phyloP scores from a whole-genome alignment of 352 stramenopile genomes.

The Nothophytophthora sp. region DNA sequence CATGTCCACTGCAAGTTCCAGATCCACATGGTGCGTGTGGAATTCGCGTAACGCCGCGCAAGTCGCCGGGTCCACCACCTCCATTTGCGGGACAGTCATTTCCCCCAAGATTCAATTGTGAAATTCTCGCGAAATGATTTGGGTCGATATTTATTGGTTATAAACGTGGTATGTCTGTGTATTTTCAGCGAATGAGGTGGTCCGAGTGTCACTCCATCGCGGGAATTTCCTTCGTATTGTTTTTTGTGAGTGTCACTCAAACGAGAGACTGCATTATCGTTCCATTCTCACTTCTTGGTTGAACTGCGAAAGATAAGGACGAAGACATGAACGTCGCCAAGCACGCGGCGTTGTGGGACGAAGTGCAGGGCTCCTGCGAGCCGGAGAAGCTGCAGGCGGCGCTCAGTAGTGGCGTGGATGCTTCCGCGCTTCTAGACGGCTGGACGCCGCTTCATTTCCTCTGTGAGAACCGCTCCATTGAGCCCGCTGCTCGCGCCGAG shows the following conservation, averaged over 20 bases:
- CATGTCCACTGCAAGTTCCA: constrained; percentile 59
- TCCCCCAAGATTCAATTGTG: too few species aligned
- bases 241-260: neutral
- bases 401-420: constrained; percentile 13
- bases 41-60: constrained; percentile 55
- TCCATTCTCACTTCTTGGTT: constrained; percentile 1
- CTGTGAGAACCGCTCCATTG: constrained; percentile 62
- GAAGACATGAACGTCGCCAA: constrained; percentile 27
- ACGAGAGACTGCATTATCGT: neutral
- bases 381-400: constrained; percentile 34
- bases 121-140: too few species aligned
- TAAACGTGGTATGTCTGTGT: too few species aligned
- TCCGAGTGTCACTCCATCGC: too few species aligned
- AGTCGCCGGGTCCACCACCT: constrained; percentile 54
- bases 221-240: too few species aligned
- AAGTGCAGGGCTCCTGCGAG: constrained; percentile 69
- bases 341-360: constrained; percentile 57
- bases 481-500: constrained; percentile 33
- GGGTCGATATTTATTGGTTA: too few species aligned
- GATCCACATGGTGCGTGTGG: constrained; percentile 47
- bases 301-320: too few species aligned
- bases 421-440: constrained; percentile 45
- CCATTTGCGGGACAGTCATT: too few species aligned
- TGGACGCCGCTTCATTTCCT: constrained; percentile 82
- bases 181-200: too few species aligned